A percentile compares a stretch with the other conserved stretches of the same genome.
phyloP scores from a whole-genome alignment of 768 basidiomycete species.

The Pisolithus marmoratus region DNA sequence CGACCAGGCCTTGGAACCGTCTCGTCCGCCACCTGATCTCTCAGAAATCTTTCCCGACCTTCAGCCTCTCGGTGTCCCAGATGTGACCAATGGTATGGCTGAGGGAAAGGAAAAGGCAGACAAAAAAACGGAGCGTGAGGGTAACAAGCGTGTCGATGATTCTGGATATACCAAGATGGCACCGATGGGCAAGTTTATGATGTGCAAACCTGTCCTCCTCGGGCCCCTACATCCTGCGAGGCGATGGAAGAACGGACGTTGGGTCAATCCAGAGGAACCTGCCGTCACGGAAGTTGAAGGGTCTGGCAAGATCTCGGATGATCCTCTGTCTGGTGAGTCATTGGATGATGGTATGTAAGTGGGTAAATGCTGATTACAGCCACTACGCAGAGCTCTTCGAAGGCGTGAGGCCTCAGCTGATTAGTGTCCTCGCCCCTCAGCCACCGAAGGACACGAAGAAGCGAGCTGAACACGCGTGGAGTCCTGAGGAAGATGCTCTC shows the following conservation, averaged over 20 bases:
- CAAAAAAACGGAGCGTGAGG: conserved; percentile 55
- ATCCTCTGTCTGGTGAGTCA: conserved; percentile 45
- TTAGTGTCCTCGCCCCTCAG: conserved; percentile 20
- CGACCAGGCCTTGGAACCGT: conserved; percentile 13
- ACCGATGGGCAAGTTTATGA: conserved; percentile 74
- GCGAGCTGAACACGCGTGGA: conserved; percentile 57
- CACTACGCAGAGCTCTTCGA: conserved; percentile 35
- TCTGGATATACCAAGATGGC: conserved; percentile 69
- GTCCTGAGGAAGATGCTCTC: conserved; percentile 63
- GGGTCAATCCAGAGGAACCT: conserved; percentile 58
- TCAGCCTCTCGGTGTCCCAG: conserved; percentile 51
- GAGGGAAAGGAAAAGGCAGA: conserved; percentile 52
- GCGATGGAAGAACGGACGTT: conserved; percentile 60
- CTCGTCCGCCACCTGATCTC: conserved; percentile 40
- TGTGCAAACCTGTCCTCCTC: conserved; percentile 75
- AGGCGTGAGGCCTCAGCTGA: conserved; percentile 19
- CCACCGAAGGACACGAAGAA: conserved; percentile 34
- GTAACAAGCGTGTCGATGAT: conserved; percentile 74
- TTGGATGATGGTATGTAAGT: conserved; percentile 14
- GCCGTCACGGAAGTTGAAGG: conserved; percentile 35
- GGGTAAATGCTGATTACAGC: conserved; percentile 24
- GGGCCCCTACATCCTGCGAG: conserved; percentile 79
- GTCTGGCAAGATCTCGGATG: conserved; percentile 38
- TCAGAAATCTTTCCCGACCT: conserved; percentile 84
- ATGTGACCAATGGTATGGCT: conserved; percentile 32